Conservation (phyloP, 257 asterid species). For the Craterostigma plantagineum region DNA sequence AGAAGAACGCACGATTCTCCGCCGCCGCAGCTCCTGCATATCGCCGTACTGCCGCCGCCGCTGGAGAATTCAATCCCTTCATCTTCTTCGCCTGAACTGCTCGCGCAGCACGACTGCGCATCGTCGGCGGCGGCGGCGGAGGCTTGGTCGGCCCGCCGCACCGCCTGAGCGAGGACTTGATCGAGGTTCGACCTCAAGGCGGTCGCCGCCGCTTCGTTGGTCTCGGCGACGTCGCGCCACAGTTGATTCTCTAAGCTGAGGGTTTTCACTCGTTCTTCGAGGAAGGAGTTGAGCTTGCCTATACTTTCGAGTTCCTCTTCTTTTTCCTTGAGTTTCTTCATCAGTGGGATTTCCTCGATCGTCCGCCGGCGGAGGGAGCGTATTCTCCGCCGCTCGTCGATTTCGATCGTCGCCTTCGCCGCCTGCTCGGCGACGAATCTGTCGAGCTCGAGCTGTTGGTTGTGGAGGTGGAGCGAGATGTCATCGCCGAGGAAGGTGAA, state of each 20-base stretch:
- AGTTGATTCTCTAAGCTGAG: slow-evolving; percentile 31
- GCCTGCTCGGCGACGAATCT: slow-evolving; percentile 44
- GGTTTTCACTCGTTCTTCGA: slow-evolving; percentile 29
- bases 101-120: slow-evolving; percentile 35
- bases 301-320: slow-evolving; percentile 26
- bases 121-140: slow-evolving; percentile 20
- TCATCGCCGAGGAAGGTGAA: slow-evolving; percentile 52
- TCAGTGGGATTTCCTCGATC: slow-evolving; percentile 15
- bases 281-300: slow-evolving; percentile 25
- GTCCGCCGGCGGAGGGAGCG: slow-evolving; percentile 17
- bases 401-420: slow-evolving; percentile 25
- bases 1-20: slow-evolving; percentile 61
- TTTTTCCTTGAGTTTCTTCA: slow-evolving; percentile 25
- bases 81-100: slow-evolving; percentile 13
- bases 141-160: slow-evolving; percentile 2
- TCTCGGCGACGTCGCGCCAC: slow-evolving; percentile 34
- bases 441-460: slow-evolving; percentile 46
- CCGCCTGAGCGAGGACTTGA: slow-evolving; percentile 19
- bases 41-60: slow-evolving; percentile 9
- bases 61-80: too few species aligned
- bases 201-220: slow-evolving; percentile 35
- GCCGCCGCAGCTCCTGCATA: slow-evolving; percentile 59
- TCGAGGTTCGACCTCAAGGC: slow-evolving; percentile 26
- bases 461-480: slow-evolving; percentile 36
- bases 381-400: slow-evolving; percentile 21